These are phyloP conservation scores for Durio zibethinus DNA, from an alignment of 345 rosid genomes.

Conservation along the genomic window DNA sequence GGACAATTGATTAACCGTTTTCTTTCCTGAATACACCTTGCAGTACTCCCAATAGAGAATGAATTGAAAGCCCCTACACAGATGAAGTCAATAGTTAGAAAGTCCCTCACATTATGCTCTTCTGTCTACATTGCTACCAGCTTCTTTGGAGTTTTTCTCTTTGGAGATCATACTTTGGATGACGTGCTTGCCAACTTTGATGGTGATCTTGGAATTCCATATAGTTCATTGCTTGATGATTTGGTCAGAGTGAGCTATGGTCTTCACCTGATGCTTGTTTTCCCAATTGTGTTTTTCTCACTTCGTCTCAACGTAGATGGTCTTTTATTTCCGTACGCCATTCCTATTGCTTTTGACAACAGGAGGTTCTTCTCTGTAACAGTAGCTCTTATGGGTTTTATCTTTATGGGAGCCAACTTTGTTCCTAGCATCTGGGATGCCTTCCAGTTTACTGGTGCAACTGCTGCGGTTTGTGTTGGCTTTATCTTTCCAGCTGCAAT, in stretches of 20 bases:
- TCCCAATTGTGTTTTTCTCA: conserved; percentile 66
- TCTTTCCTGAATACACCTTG: conserved; percentile 16
- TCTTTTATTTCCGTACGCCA: conserved; percentile 55
- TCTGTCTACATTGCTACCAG: conserved; percentile 61
- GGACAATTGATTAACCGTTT: neutral
- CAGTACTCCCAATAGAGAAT: conserved; percentile 70
- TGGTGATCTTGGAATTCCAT: conserved; percentile 65
- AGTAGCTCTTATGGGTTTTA: conserved; percentile 46
- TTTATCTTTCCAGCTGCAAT: conserved; percentile 65
- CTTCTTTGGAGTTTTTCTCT: conserved; percentile 64
- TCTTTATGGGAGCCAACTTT: conserved; percentile 56
- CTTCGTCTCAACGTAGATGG: conserved; percentile 65
- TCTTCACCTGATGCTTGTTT: conserved; percentile 68
- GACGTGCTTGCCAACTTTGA: conserved; percentile 72
- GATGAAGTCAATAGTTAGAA: conserved; percentile 54
- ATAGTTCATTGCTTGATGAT: conserved; percentile 53
- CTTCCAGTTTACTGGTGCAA: conserved; percentile 69
- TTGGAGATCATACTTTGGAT: conserved; percentile 58
- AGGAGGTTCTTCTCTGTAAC: conserved; percentile 48
- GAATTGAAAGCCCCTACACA: conserved; percentile 53
- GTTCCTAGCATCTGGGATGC: conserved; percentile 73
- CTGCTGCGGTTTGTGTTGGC: conserved; percentile 53
- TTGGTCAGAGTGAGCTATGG: conserved; percentile 60
- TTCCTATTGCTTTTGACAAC: conserved; percentile 47
- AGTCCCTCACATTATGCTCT: conserved; percentile 53